A percentile compares a stretch with the other conserved stretches of the same genome.
Conservation (phyloP, 2,329 filamentous ascomycete genomes). For the Colletotrichum sp. region DNA sequence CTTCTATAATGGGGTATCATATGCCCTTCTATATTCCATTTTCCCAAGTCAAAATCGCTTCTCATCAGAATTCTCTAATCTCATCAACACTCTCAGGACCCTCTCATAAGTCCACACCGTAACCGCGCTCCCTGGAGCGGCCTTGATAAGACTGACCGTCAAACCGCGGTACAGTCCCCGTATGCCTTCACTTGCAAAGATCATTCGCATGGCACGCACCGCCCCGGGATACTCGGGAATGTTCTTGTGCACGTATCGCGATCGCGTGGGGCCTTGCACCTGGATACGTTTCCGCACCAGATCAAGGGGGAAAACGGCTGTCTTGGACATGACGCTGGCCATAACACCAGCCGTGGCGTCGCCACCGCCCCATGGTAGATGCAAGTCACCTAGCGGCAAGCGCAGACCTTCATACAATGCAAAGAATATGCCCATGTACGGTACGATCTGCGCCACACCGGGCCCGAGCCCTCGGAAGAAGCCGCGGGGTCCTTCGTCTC, state of each 20-base stretch:
- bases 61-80: conserved; percentile 31
- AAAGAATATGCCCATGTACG: conserved; percentile 98
- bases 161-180: conserved; percentile 87
- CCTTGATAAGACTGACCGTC: conserved; percentile 88
- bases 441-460: conserved; percentile 85
- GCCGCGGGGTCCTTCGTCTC: conserved; percentile 75
- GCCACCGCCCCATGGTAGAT: conserved; percentile 74
- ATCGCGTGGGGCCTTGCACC: conserved; percentile 88
- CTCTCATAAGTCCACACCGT: conserved; percentile 96
- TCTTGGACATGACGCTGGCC: conserved; percentile 85
- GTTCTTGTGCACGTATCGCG: conserved; percentile 80
- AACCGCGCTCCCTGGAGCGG: conserved; percentile 88
- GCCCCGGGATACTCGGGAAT: conserved; percentile 84
- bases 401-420: conserved; percentile 82
- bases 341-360: conserved; percentile 84
- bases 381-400: conserved; percentile 57
- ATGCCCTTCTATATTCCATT: conserved; percentile 22
- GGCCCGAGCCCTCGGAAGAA: conserved; percentile 90
- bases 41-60: not conserved
- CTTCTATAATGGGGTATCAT: not conserved
- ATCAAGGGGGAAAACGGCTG: conserved; percentile 89
- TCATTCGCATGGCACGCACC: conserved; percentile 67
- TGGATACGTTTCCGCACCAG: conserved; percentile 92
- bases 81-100: conserved; percentile 65
- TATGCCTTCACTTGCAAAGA: conserved; percentile 75